phyloP scores from a whole-genome alignment of 768 basidiomycete genomes.

The Leccinum uliginosum region DNA sequence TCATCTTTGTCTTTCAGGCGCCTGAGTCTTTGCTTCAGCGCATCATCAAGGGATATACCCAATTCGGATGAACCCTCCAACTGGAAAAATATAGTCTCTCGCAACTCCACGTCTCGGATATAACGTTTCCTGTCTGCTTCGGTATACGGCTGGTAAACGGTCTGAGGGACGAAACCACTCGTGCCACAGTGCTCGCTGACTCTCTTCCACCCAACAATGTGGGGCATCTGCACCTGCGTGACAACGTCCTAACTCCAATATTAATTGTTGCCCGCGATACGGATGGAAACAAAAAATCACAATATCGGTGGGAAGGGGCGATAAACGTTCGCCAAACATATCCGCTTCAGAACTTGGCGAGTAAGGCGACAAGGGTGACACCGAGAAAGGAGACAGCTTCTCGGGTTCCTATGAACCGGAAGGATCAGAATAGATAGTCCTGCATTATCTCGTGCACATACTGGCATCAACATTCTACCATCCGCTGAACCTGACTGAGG shows the following conservation, averaged over 20 bases:
- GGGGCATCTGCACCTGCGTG: constrained; percentile 19
- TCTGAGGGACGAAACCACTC: constrained; percentile 62
- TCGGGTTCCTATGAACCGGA: constrained; percentile 10
- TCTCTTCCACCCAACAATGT: constrained; percentile 27
- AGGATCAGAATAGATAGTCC: background rate
- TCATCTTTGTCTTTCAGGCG: constrained; percentile 56
- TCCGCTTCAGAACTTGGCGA: constrained; percentile 3
- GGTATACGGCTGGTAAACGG: constrained; percentile 72
- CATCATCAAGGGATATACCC: constrained; percentile 63
- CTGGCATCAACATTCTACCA: constrained; percentile 1
- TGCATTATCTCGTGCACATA: constrained; percentile 1
- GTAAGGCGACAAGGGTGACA: constrained; percentile 11
- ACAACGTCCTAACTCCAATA: constrained; percentile 17
- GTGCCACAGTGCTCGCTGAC: constrained; percentile 21
- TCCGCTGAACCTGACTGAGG: constrained; percentile 12
- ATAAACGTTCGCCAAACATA: background rate
- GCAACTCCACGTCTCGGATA: constrained; percentile 63
- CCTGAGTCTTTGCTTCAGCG: constrained; percentile 54
- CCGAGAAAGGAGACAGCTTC: constrained; percentile 5
- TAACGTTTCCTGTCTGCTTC: constrained; percentile 74
- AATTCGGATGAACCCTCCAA: constrained; percentile 48
- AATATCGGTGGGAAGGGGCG: background rate
- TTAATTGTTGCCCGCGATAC: background rate
- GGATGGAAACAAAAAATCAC: constrained; percentile 10
- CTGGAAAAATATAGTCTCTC: constrained; percentile 61